Percentiles rank a stretch among this genome's conserved stretches.
Evolutionary conservation across 192 early-diverging fungal genomes (phyloP).

Genomic region (Coemansia sp.): DNA sequence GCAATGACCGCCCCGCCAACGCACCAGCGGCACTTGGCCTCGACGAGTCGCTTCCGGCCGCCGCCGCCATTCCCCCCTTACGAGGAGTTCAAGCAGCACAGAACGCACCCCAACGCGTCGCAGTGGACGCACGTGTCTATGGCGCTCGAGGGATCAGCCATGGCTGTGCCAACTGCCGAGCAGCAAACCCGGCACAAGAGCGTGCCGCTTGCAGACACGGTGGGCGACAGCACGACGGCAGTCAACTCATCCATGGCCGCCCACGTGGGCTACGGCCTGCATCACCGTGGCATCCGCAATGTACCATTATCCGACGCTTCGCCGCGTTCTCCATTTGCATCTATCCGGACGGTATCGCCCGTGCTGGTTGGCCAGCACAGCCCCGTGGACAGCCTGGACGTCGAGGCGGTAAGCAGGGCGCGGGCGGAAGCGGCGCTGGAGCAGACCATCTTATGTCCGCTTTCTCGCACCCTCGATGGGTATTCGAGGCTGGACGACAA

Average conservation of each 20-base stretch:
- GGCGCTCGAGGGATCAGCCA: constrained; percentile 1
- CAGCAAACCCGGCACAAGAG: not conserved
- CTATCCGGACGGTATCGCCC: constrained; percentile 40
- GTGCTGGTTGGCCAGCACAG: constrained; percentile 16
- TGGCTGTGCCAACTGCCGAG: constrained; percentile 5
- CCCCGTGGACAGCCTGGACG: not conserved
- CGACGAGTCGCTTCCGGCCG: not conserved
- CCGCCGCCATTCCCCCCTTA: constrained; percentile 31
- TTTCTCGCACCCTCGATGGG: constrained; percentile 1
- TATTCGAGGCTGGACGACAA: not conserved
- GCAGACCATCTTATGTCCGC: constrained; percentile 39
- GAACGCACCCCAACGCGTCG: not conserved
- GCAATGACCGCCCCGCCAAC: constrained; percentile 18
- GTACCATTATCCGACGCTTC: constrained; percentile 13
- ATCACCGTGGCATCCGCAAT: too few species aligned
- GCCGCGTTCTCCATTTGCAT: constrained; percentile 41
- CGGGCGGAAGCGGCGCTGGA: constrained; percentile 41
- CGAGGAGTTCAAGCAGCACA: constrained; percentile 32
- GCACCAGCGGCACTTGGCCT: constrained; percentile 4
- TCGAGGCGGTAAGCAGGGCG: constrained; percentile 12
- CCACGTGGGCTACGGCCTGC: constrained; percentile 2
- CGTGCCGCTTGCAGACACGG: too few species aligned
- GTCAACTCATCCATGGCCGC: not conserved
- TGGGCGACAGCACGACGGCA: not conserved
- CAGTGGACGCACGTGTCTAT: not conserved